Evolutionary conservation across 2,329 filamentous ascomycete species (phyloP).

Genomic region (Beauveria pseudobassiana): DNA sequence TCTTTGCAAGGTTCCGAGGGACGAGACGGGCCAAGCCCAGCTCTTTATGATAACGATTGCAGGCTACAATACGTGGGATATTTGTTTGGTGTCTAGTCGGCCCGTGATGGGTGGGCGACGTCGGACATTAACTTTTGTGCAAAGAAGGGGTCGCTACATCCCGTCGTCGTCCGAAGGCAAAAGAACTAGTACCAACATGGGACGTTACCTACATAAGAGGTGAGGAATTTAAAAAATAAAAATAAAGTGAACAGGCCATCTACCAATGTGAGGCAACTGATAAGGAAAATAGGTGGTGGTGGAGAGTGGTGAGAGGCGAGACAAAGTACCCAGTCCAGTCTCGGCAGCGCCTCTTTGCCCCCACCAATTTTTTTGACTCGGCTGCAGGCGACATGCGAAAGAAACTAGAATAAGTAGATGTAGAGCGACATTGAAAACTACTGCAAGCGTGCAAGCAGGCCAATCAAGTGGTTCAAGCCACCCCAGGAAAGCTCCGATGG

Average conservation of each 20-base stretch:
- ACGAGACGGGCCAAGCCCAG: neutral
- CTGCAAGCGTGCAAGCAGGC: too few species aligned
- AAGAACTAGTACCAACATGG: neutral
- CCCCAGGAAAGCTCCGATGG: slow-evolving; percentile 3
- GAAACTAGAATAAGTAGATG: neutral
- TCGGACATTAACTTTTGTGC: neutral
- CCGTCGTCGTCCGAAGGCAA: slow-evolving; percentile 7
- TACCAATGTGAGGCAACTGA: slow-evolving; percentile 5
- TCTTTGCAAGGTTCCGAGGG: neutral
- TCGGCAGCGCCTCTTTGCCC: neutral
- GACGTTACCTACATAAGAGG: neutral
- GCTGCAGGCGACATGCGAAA: slow-evolving; percentile 8
- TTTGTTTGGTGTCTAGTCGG: neutral
- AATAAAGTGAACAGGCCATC: neutral
- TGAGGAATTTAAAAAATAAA: neutral
- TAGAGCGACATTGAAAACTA: too few species aligned
- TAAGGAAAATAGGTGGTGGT: slow-evolving; percentile 3
- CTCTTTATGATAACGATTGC: slow-evolving; percentile 8
- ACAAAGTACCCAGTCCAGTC: neutral
- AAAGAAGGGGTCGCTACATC: neutral
- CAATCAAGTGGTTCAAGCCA: neutral
- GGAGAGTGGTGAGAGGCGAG: neutral
- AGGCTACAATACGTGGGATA: neutral
- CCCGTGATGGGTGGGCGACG: slow-evolving; percentile 8
- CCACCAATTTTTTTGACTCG: neutral